These are phyloP conservation scores for Cadophora malorum DNA, from an alignment of 2,329 filamentous ascomycete genomes.

Conservation along the genomic window DNA sequence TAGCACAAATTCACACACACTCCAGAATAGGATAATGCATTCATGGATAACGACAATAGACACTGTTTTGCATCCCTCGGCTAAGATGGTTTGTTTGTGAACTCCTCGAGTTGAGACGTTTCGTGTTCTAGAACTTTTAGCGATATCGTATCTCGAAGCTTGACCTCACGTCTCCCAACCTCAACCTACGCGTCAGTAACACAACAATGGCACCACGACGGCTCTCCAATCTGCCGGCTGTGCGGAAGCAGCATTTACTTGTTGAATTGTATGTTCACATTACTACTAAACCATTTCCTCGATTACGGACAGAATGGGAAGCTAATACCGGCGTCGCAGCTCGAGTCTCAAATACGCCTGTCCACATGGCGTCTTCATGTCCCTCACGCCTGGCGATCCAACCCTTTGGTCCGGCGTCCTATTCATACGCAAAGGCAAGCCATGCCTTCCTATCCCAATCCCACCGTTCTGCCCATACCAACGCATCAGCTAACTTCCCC, in stretches of 20 bases:
- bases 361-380: slow-evolving; percentile 87
- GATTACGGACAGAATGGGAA: neutral
- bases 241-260: slow-evolving; percentile 45
- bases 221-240: slow-evolving; percentile 39
- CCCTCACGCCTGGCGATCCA: slow-evolving; percentile 80
- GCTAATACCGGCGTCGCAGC: slow-evolving; percentile 54
- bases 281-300: neutral
- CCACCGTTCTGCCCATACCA: neutral
- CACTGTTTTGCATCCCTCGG: neutral
- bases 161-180: slow-evolving; percentile 8
- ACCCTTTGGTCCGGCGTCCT: slow-evolving; percentile 89
- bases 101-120: neutral
- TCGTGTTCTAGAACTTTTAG: slow-evolving; percentile 8
- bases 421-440: slow-evolving; percentile 83
- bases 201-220: slow-evolving; percentile 37
- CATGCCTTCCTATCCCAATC: slow-evolving; percentile 11
- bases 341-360: slow-evolving; percentile 81
- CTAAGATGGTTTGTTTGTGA: neutral
- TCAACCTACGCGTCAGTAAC: neutral
- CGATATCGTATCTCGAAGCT: neutral
- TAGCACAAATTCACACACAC: neutral
- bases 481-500: neutral
- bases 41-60: neutral
- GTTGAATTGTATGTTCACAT: slow-evolving; percentile 43
- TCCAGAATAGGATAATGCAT: neutral